Percentiles rank a stretch among this genome's conserved stretches.
These are phyloP conservation scores for Quercus mongolica DNA, from an alignment of 306 rosid species.

Conservation along the genomic window DNA sequence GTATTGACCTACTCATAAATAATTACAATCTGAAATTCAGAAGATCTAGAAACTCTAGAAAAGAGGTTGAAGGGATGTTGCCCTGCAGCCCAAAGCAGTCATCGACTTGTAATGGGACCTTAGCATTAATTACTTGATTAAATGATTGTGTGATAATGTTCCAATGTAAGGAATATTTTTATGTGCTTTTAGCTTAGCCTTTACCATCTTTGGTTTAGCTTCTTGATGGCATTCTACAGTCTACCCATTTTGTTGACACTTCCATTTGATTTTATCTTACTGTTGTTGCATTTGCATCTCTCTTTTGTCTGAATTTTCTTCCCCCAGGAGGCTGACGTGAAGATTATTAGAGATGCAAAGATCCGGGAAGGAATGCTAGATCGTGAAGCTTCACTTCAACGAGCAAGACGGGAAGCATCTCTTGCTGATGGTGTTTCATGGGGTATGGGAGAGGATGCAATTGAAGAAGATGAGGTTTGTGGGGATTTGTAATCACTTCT, in stretches of 20 bases:
- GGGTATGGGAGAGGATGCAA: constrained; percentile 99
- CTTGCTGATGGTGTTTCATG: constrained; percentile 87
- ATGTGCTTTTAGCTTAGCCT: background rate
- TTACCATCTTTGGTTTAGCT: background rate
- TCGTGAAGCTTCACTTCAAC: constrained; percentile 87
- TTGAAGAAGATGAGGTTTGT: constrained; percentile 89
- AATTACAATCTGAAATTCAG: no score
- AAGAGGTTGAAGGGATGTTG: no score
- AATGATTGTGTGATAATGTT: background rate
- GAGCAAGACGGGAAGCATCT: constrained; percentile 79
- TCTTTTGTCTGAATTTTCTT: constrained; percentile 9
- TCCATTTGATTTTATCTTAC: background rate
- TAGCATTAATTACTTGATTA: background rate
- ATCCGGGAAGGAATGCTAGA: constrained; percentile 59
- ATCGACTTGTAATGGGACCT: no score
- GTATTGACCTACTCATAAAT: no score
- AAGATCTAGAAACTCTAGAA: no score
- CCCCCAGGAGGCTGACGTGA: constrained; percentile 60
- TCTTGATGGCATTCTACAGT: background rate
- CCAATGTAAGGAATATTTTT: background rate
- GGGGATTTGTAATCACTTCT: constrained; percentile 9
- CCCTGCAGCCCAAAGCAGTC: no score
- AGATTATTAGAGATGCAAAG: constrained; percentile 53
- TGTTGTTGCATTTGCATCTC: background rate
- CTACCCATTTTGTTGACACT: background rate